Conservation (phyloP, 164 flowering plant genomes). For the Hamamelis virginiana region DNA sequence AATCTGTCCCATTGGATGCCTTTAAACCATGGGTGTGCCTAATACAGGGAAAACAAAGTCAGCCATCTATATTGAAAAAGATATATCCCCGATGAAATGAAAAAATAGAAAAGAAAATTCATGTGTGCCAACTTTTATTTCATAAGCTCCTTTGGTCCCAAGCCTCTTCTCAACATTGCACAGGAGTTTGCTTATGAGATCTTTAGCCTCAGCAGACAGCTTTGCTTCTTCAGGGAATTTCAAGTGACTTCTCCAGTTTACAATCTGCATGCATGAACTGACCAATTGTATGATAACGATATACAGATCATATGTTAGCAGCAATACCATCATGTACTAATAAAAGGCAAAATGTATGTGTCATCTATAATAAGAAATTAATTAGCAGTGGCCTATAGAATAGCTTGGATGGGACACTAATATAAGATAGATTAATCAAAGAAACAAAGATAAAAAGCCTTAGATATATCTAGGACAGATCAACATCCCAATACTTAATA, state of each 20-base stretch:
- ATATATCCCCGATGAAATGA: not conserved
- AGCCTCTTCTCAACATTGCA: constrained; percentile 68
- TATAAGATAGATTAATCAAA: not conserved
- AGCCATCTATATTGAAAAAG: constrained; percentile 1
- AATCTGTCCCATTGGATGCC: constrained; percentile 37
- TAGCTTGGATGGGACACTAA: not conserved
- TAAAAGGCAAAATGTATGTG: not conserved
- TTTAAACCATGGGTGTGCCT: constrained; percentile 47
- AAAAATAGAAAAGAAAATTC: not conserved
- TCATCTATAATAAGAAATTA: not conserved
- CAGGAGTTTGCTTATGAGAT: constrained; percentile 55
- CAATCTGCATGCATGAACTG: constrained; percentile 45
- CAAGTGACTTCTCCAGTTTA: constrained; percentile 66
- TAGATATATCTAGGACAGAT: not conserved
- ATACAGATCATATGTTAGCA: constrained; percentile 3
- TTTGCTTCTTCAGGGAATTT: constrained; percentile 72
- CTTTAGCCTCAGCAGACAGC: constrained; percentile 61
- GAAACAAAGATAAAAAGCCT: not conserved
- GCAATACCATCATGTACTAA: not conserved
- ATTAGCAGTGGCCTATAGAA: not conserved
- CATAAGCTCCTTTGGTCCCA: constrained; percentile 68
- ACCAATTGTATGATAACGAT: constrained; percentile 11
- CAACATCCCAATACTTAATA: not conserved
- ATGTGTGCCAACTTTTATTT: constrained; percentile 37
- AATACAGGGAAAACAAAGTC: not conserved